phyloP scores from a whole-genome alignment of 2,329 filamentous ascomycete genomes.

The Trichoderma semiorbis region DNA sequence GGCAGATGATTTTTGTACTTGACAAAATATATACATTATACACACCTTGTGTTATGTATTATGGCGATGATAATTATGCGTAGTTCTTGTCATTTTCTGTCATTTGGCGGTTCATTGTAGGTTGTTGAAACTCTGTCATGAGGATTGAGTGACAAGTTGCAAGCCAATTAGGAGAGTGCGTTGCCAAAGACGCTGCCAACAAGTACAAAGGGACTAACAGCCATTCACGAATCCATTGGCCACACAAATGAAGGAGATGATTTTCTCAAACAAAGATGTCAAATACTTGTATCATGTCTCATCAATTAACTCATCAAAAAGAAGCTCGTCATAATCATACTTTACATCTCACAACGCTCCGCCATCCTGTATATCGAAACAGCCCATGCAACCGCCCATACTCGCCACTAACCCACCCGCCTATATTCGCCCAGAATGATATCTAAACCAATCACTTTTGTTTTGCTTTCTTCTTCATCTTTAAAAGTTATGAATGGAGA shows the following conservation, averaged over 20 bases:
- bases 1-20: not conserved
- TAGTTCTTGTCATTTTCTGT: too few species aligned
- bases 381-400: not conserved
- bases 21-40: constrained; percentile 9
- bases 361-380: not conserved
- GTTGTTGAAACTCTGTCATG: not conserved
- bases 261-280: not conserved
- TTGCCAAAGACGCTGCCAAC: not conserved
- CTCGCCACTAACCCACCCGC: not conserved
- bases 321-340: not conserved
- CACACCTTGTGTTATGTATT: not conserved
- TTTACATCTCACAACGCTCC: not conserved
- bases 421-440: not conserved
- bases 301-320: not conserved
- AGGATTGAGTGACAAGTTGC: not conserved
- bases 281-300: not conserved
- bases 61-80: not conserved
- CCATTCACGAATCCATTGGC: not conserved
- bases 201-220: not conserved
- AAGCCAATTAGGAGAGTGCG: not conserved
- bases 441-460: not conserved
- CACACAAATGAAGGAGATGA: not conserved
- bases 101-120: not conserved
- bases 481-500: not conserved
- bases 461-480: not conserved